Percentiles rank a stretch among this genome's conserved stretches.
These are phyloP conservation scores for Microbotryum lychnidis-dioicae DNA, from an alignment of 1,284 basidiomycete species.

Conservation along the genomic window DNA sequence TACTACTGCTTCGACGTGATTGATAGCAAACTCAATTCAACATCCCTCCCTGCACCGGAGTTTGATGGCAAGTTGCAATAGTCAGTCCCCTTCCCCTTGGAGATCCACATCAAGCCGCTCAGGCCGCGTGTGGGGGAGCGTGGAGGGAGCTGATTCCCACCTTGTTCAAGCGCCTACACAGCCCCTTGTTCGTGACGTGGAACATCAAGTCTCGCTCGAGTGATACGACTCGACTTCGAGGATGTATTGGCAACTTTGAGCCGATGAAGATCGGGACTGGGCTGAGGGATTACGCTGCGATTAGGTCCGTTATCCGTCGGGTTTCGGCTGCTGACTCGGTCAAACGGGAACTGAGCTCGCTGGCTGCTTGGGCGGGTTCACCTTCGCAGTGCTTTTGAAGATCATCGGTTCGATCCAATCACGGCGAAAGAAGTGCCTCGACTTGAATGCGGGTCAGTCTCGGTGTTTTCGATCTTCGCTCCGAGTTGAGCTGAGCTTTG, in stretches of 20 bases:
- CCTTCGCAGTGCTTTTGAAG: slow-evolving; percentile 44
- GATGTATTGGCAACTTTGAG: slow-evolving; percentile 92
- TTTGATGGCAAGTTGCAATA: slow-evolving; percentile 27
- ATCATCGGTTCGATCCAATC: slow-evolving; percentile 55
- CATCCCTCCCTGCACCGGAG: slow-evolving; percentile 30
- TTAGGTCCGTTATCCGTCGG: slow-evolving; percentile 48
- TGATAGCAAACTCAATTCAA: slow-evolving; percentile 37
- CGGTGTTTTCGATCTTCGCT: too few relatives aligned
- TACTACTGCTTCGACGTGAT: slow-evolving; percentile 48
- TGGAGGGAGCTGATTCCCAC: not conserved
- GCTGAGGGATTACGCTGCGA: slow-evolving; percentile 78
- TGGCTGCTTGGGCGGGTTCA: not conserved
- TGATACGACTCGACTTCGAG: slow-evolving; percentile 57
- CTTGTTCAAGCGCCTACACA: slow-evolving; percentile 42
- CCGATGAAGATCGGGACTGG: slow-evolving; percentile 66
- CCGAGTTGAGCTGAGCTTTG: not conserved
- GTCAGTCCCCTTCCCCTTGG: slow-evolving; percentile 17
- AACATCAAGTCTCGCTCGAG: slow-evolving; percentile 52
- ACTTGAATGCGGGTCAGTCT: slow-evolving; percentile 74
- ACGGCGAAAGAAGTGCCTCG: slow-evolving; percentile 62
- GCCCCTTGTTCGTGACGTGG: slow-evolving; percentile 96
- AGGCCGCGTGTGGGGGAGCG: not conserved
- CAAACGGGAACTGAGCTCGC: too few relatives aligned
- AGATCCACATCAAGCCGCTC: not conserved
- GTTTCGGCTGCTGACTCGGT: too few relatives aligned